A percentile compares a stretch with the other conserved stretches of the same genome.
These are phyloP conservation scores for Aspergillus olivimuriae DNA, from an alignment of 495 filamentous ascomycete species.

Conservation along the genomic window DNA sequence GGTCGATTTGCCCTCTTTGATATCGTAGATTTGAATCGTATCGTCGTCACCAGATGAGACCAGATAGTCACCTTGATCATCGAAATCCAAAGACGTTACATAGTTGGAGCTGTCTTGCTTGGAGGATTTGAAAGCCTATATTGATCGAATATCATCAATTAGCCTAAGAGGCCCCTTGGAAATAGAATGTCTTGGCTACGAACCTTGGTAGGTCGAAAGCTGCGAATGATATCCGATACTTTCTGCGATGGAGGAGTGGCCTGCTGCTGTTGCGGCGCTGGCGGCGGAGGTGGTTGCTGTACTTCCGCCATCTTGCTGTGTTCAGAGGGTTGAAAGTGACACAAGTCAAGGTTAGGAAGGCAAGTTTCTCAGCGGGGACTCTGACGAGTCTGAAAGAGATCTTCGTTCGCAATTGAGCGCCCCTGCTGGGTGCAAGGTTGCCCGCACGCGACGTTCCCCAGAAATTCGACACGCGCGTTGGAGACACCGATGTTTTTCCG, in stretches of 20 bases:
- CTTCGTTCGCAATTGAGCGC: no score
- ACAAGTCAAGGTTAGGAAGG: no score
- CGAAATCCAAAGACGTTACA: constrained; percentile 83
- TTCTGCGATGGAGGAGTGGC: constrained; percentile 28
- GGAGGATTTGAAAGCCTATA: constrained; percentile 34
- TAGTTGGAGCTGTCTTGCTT: constrained; percentile 34
- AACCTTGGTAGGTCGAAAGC: constrained; percentile 43
- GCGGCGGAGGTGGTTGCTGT: constrained; percentile 17
- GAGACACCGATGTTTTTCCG: constrained; percentile 11
- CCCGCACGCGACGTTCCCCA: no score
- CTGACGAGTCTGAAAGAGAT: no score
- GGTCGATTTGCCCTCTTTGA: constrained; percentile 77
- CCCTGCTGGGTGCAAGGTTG: no score
- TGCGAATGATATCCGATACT: constrained; percentile 42
- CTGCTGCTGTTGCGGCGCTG: constrained; percentile 14
- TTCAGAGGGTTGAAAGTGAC: not conserved
- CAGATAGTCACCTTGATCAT: constrained; percentile 84
- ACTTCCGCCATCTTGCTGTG: constrained; percentile 29
- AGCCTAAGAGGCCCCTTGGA: constrained; percentile 2
- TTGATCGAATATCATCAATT: constrained; percentile 5
- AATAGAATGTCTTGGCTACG: constrained; percentile 1
- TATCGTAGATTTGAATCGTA: constrained; percentile 89
- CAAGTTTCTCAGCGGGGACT: no score
- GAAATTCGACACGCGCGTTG: no score
- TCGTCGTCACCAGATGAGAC: constrained; percentile 87